Evolutionary conservation across 306 rosid genomes (phyloP), one percentile per base, ranked within the genome.

Genomic region (Glycyrrhiza uralensis): DNA sequence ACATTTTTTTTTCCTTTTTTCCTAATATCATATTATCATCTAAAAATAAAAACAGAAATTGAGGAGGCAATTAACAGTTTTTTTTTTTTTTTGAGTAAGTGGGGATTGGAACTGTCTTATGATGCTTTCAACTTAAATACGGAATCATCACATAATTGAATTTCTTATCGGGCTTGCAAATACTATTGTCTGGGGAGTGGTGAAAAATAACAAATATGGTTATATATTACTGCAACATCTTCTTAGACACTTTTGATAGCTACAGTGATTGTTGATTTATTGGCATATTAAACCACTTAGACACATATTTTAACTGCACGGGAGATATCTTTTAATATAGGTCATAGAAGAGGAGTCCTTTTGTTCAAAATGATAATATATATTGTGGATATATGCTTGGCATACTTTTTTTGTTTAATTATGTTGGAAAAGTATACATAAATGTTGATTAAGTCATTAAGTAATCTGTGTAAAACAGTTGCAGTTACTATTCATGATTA

Each of bases 221-320:
- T 55, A 57, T 20, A 33, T 33, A 62, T 22, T 46, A 46, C 19
- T 5, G 19, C 1, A 0, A 4, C 14, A 32, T 75, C 52, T 47
- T 18, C 14, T 65, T 29, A 66, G 59, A 54, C 22, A 42, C 7
- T 32, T 54, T 76, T 57, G 51, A 22, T 23, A 12, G 49, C 47
- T 75, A 54, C 63, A 7, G 0, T 45, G 13, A 11, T 32, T 60
- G 50, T 60, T 59, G 59, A 42, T 74, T 74, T 51, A 15, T 58
- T 67, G 75, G 6, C 51, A 10, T 76, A 22, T 67, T 75, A 54
- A 44, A 30, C 29, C 57, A 22, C 64, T 14, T 39, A 36, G 22
- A 29, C 28, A 41, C 8, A 12, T n/a, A 1, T 17, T 10, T 56
- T 55, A 41, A 5, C 24, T 28, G 28, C 22, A 42, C 7, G 6